Evolutionary conservation across 169 alveolate genomes (phyloP), one percentile per base, ranked within the genome.

Genomic region (Theileria sp.): DNA sequence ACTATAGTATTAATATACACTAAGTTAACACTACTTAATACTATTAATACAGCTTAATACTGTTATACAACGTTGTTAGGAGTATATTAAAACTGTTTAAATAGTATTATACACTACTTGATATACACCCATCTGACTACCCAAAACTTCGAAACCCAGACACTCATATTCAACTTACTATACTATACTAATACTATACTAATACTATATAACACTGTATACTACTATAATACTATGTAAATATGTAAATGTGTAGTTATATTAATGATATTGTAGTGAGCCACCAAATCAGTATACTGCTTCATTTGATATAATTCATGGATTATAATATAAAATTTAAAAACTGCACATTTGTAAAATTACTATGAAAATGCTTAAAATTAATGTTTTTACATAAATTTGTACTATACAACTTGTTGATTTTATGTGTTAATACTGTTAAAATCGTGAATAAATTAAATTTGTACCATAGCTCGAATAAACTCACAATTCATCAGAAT

Each of bases 241-340:
- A n/a, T 36, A 36, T 36, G 49, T 36, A 36, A 36, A 36, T 10
- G 54, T 4, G 54, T 44, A 44, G 54, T 8, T 10, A 15, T 44
- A 44, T 13, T 44, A 0, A 44, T 19, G 3, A 74, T 15, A 3
- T 7, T 74, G 10, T 32, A 74, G 80, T 58, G 80, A 74, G 25
- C 80, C 80, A 7, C 80, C 80, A 26, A 21, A 25, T 34, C 61
- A 74, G 36, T 74, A 15, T 19, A 25, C 60, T 3, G 3, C 56
- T 10, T 38, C 70, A 19, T 28, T 44, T 60, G 64, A 74, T 28
- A 28, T 30, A 74, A 74, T 74, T 19, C 80, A 74, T 74, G 80
- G 80, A n/a, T 36, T 74, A 58, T 74, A 54, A 74, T 15, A 15
- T 34, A 60, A 74, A 74, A 51, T 28, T 74, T 50, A 3, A 69